These are phyloP conservation scores for Cercospora zeina DNA, from an alignment of 2,329 filamentous ascomycete genomes.

Conservation along the genomic window DNA sequence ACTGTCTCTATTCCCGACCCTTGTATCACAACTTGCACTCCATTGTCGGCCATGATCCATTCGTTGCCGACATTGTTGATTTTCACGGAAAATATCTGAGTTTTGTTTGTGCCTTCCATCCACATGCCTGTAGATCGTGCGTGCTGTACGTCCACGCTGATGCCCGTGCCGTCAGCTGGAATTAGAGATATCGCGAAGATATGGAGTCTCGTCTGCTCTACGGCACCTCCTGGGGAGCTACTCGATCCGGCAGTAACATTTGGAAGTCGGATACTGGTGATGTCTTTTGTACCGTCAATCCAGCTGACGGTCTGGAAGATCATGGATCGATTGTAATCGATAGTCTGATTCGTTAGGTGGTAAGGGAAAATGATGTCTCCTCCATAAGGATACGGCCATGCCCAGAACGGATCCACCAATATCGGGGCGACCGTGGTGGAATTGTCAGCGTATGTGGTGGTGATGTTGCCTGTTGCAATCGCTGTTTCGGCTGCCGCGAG, in stretches of 20 bases:
- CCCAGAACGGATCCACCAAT: background rate
- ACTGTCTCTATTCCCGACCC: conserved; percentile 42
- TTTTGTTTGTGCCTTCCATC: conserved; percentile 44
- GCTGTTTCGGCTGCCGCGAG: conserved; percentile 45
- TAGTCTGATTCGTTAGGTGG: conserved; percentile 41
- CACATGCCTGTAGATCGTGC: conserved; percentile 47
- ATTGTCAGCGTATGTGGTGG: conserved; percentile 43
- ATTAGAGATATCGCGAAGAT: conserved; percentile 45
- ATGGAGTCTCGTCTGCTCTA: conserved; percentile 40
- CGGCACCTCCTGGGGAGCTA: conserved; percentile 38
- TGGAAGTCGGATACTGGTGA: conserved; percentile 42
- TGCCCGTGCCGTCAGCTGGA: conserved; percentile 33
- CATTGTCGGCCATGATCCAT: conserved; percentile 41
- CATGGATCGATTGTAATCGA: conserved; percentile 45
- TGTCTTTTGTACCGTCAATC: conserved; percentile 45
- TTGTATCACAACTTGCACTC: conserved; percentile 41
- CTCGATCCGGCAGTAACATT: conserved; percentile 42
- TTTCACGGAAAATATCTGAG: conserved; percentile 44
- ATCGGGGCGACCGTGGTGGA: conserved; percentile 36
- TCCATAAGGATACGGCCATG: conserved; percentile 44
- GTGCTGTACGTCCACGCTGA: conserved; percentile 42
- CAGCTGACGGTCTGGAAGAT: conserved; percentile 46
- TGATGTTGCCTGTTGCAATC: conserved; percentile 44
- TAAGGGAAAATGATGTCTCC: conserved; percentile 46
- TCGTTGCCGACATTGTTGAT: conserved; percentile 44